A percentile compares a stretch with the other conserved stretches of the same genome.
phyloP scores from a whole-genome alignment of 2,329 filamentous ascomycete genomes.

The Talaromyces sp. region DNA sequence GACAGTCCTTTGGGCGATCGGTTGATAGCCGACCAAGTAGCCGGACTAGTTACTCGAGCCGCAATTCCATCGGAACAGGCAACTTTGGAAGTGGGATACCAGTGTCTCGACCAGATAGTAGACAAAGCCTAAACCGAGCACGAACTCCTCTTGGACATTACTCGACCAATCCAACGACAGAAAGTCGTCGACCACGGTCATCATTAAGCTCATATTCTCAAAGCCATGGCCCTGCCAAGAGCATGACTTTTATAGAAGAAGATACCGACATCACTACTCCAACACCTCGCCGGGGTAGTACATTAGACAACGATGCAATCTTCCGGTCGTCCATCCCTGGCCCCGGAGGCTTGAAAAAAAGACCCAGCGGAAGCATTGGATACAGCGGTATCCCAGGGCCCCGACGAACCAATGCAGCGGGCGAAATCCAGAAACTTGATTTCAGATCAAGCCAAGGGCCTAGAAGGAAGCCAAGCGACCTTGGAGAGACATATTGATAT shows the following conservation, averaged over 20 bases:
- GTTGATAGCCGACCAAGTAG: conserved; percentile 65
- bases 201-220: conserved; percentile 59
- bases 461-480: conserved; percentile 47
- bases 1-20: conserved; percentile 46
- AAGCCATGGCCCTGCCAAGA: conserved; percentile 53
- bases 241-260: conserved; percentile 53
- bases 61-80: conserved; percentile 36
- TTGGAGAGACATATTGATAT: conserved; percentile 53
- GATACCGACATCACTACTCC: conserved; percentile 25
- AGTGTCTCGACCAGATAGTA: conserved; percentile 57
- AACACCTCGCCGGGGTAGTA: conserved; percentile 32
- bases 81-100: conserved; percentile 30
- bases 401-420: conserved; percentile 33
- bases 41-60: conserved; percentile 56
- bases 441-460: conserved; percentile 43
- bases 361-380: conserved; percentile 43
- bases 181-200: conserved; percentile 60
- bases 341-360: conserved; percentile 44
- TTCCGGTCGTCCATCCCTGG: conserved; percentile 45
- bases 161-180: conserved; percentile 41
- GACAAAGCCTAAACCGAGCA: conserved; percentile 55
- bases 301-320: conserved; percentile 32
- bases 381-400: conserved; percentile 28
- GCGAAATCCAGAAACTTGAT: conserved; percentile 31
- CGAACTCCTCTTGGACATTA: conserved; percentile 61